Base-by-base conservation (phyloP, 2,329 filamentous ascomycete genomes). In the Pseudogymnoascus sp. region DNA sequence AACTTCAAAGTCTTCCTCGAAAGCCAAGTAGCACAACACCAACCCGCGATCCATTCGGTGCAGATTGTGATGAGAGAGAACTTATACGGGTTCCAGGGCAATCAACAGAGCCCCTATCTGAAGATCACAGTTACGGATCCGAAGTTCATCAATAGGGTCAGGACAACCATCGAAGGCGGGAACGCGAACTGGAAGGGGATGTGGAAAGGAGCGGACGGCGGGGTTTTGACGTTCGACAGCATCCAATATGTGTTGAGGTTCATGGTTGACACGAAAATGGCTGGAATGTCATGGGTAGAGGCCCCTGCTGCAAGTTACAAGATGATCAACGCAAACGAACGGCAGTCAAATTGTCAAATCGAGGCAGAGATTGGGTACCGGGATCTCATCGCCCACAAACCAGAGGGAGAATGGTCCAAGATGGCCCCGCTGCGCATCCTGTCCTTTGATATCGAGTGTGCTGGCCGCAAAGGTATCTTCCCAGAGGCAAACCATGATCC, bases 391-490 rank as follows among this genome's bases (percentile, higher is more conserved):
- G 87, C 95, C 8, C 93, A 97, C 75, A 86, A 90, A 59, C 86
- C 93, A 1, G 89, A 95, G 68, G 93, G 93, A 16, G 93, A 97
- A 73, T 99, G 93, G 92, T 91, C 91, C 29, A 99, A 97, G 77
- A 97, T 97, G 87, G 95, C 96, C 0, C 95, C 95, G 0, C 80
- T 99, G 3, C 87, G 95, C 65, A 89, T 96, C 56, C 77, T 99
- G 53, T 97, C 95, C 4, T 97, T 99, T 72, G 95, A 99, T 84
- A 99, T 99, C 70, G 95, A 99, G 76, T 99, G 95, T 75, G 95
- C 95, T 69, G 95, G 95, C 61, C 89, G 96, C 69, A 97, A 99
- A 77, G 95, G 95, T 68, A 89, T 99, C 72, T 99, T 99, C 72
- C 95, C 96, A 0, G 95, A 99, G 75, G 87, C 96, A 8, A 86